Base-by-base conservation (phyloP, 805 yeast species). In the Metschnikowia orientalis region DNA sequence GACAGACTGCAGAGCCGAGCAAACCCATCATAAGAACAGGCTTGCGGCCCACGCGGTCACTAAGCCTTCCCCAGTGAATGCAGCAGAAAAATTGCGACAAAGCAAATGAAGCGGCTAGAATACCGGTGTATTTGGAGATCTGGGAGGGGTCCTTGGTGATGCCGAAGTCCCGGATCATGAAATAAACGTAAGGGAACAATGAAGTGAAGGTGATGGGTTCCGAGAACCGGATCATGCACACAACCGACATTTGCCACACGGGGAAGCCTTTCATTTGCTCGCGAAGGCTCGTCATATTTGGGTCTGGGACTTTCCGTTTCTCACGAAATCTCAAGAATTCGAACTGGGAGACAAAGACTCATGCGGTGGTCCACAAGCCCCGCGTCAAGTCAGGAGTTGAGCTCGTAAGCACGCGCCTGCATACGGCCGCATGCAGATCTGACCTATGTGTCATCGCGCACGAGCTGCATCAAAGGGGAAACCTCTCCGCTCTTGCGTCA, bases 1-100 rank as follows among this genome's bases (percentile, higher is more conserved):
- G 35, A 14, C 59, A 45, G n/a, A 47, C 19, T 4, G 54, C 42
- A 11, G 54, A 41, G 8, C 63, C 65, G 6, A 45, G 18, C 9
- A 57, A 42, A 1, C 64, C 62, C 6, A 23, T 35, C 23, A 56
- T 34, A 12, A 58, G 39, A 12, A 58, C 53, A 13, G 42, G 45
- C 26, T 57, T 57, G 8, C 63, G 45, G 22, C 63, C 63, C 18
- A 56, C 37, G 8, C 51, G 43, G 34, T 58, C 61, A 12, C 53
- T 39, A 15, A 56, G 43, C 11, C 49, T 43, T 14, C 62, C 62
- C 62, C 63, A 58, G 23, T 49, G 52, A 16, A 47, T 44, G 26
- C 48, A 44, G 25, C 48, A 47, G n/a, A 47, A 26, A 16, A 47
- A 45, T 32, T 47, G 52, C 12, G 49, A 30, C 14, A 47, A 26